Evolutionary conservation across 768 basidiomycete genomes (phyloP).

Genomic region (Hericium rajendrae): DNA sequence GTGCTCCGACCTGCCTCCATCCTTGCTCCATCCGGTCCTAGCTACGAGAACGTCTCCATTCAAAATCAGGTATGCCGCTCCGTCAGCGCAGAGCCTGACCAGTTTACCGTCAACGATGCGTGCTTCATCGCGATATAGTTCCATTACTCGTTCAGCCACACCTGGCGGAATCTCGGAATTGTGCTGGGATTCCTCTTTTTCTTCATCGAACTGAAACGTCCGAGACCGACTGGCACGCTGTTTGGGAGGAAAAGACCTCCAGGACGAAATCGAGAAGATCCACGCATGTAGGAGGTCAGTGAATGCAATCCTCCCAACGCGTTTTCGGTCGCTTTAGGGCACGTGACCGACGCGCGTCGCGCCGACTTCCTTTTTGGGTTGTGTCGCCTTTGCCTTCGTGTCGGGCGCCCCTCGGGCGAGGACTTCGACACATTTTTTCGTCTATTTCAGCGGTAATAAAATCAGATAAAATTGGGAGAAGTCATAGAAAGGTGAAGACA

Average conservation of each 20-base stretch:
- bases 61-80: slow-evolving; percentile 71
- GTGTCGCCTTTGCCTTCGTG: no score
- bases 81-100: slow-evolving; percentile 54
- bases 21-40: slow-evolving; percentile 47
- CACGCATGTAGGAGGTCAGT: no score
- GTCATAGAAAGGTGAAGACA: no score
- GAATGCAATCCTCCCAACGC: no score
- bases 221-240: slow-evolving; percentile 37
- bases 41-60: slow-evolving; percentile 47
- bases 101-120: slow-evolving; percentile 48
- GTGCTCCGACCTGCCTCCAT: slow-evolving; percentile 51
- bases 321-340: no score
- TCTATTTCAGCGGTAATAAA: no score
- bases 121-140: slow-evolving; percentile 39
- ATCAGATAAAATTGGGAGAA: no score
- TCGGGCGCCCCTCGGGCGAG: no score
- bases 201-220: slow-evolving; percentile 42
- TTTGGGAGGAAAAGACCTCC: slow-evolving; percentile 32
- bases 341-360: no score
- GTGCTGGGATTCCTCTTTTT: slow-evolving; percentile 50
- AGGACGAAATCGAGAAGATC: slow-evolving; percentile 34
- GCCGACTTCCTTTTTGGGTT: no score
- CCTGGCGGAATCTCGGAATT: slow-evolving; percentile 65
- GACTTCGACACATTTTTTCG: no score
- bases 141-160: slow-evolving; percentile 32